Evolutionary conservation across 805 yeast genomes (phyloP).

Genomic region (Zygosaccharomyces bailii): DNA sequence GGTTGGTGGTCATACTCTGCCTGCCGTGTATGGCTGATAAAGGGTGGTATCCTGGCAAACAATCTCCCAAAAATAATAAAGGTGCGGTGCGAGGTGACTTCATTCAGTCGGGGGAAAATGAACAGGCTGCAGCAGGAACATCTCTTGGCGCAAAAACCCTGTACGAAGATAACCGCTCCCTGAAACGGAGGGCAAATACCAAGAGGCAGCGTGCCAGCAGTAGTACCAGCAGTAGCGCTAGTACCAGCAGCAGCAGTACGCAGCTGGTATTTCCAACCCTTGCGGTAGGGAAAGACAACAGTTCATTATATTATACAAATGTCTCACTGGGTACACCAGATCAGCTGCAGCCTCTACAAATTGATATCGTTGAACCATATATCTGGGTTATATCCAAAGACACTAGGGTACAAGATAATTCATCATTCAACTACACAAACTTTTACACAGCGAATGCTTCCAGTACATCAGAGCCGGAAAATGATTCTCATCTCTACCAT

Average conservation of each 20-base stretch:
- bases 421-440: constrained; percentile 13
- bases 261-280: constrained; percentile 21
- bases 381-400: constrained; percentile 34
- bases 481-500: constrained; percentile 11
- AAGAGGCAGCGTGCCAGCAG: background rate
- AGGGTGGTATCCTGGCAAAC: background rate
- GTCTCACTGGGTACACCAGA: constrained; percentile 34
- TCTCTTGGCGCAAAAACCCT: background rate
- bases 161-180: background rate
- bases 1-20: constrained; percentile 2
- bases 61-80: background rate
- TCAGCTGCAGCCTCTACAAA: constrained; percentile 31
- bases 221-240: background rate
- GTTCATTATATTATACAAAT: constrained; percentile 34
- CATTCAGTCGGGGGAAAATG: background rate
- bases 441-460: constrained; percentile 21
- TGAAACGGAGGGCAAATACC: background rate
- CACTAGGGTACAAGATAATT: constrained; percentile 12
- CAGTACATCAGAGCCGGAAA: constrained; percentile 14
- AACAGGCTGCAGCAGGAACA: background rate
- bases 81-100: background rate
- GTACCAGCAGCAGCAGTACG: background rate
- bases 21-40: background rate
- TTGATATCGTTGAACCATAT: constrained; percentile 41
- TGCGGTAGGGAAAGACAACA: constrained; percentile 24